Conservation (phyloP, 208 protist species). For the Tritrichomonas musculus region DNA sequence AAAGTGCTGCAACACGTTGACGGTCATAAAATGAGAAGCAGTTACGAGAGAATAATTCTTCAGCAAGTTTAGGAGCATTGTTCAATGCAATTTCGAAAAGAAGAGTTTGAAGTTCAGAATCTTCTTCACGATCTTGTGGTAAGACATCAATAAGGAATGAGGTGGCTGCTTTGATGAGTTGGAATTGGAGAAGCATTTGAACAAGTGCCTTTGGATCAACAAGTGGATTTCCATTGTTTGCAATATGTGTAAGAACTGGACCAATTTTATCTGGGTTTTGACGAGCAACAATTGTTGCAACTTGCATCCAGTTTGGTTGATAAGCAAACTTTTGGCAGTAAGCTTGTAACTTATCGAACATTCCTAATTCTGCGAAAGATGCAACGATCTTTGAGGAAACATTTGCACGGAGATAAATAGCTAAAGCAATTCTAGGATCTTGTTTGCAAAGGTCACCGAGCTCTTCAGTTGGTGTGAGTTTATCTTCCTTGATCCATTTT, state of each 20-base stretch:
- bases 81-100: conserved; percentile 98
- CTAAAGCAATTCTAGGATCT: conserved; percentile 82
- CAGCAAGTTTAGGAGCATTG: conserved; percentile 76
- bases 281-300: conserved; percentile 62
- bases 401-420: conserved; percentile 86
- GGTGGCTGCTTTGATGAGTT: conserved; percentile 88
- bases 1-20: conserved; percentile 81
- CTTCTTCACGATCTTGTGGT: conserved; percentile 63
- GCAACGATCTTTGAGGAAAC: conserved; percentile 72
- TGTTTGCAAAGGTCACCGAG: conserved; percentile 89
- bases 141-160: conserved; percentile 92
- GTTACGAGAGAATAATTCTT: conserved; percentile 84
- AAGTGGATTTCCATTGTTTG: conserved; percentile 46
- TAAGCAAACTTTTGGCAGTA: conserved; percentile 43
- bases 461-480: conserved; percentile 91
- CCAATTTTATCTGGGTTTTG: conserved; percentile 76
- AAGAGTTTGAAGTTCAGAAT: conserved; percentile 86
- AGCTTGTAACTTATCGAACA: conserved; percentile 30
- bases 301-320: conserved; percentile 26
- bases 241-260: conserved; percentile 76
- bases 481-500: conserved; percentile 94
- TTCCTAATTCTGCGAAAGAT: conserved; percentile 42
- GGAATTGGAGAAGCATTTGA: conserved; percentile 51
- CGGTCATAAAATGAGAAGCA: conserved; percentile 93
- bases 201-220: conserved; percentile 43